Evolutionary conservation across 768 basidiomycete species (phyloP).

Genomic region (Coprinopsis strossmayeri): DNA sequence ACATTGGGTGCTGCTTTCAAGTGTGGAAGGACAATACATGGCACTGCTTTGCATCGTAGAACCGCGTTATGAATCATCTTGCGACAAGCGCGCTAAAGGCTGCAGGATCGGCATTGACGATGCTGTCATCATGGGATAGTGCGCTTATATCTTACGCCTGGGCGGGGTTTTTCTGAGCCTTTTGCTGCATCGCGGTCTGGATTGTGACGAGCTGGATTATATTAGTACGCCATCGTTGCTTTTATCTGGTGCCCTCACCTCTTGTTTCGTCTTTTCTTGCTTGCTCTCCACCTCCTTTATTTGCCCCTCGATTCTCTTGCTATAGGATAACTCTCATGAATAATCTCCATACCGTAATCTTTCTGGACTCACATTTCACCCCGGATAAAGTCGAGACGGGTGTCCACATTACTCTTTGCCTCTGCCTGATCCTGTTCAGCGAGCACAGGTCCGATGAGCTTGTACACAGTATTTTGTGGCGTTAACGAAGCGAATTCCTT

Average conservation of each 20-base stretch:
- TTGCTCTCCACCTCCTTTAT: constrained; percentile 73
- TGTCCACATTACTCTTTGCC: constrained; percentile 84
- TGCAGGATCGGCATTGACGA: neutral
- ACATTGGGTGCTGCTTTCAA: neutral
- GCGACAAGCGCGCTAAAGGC: too few relatives aligned
- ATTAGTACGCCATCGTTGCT: neutral
- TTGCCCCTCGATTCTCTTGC: constrained; percentile 74
- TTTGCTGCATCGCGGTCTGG: constrained; percentile 45
- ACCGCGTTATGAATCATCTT: too few relatives aligned
- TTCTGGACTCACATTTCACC: constrained; percentile 68
- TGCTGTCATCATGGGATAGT: neutral
- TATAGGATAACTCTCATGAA: constrained; percentile 15
- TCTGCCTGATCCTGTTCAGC: constrained; percentile 86
- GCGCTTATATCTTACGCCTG: neutral
- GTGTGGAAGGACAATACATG: too few relatives aligned
- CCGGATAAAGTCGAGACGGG: constrained; percentile 82
- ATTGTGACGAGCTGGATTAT: constrained; percentile 55
- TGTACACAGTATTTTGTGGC: constrained; percentile 77
- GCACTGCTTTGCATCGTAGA: too few relatives aligned
- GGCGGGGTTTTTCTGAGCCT: neutral
- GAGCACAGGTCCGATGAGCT: constrained; percentile 86
- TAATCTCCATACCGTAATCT: constrained; percentile 5
- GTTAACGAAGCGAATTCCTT: constrained; percentile 81
- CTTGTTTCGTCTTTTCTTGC: constrained; percentile 74
- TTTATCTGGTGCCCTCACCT: constrained; percentile 42